Conservation (phyloP, 495 filamentous ascomycete species). For the Aspergillus sparsus region DNA sequence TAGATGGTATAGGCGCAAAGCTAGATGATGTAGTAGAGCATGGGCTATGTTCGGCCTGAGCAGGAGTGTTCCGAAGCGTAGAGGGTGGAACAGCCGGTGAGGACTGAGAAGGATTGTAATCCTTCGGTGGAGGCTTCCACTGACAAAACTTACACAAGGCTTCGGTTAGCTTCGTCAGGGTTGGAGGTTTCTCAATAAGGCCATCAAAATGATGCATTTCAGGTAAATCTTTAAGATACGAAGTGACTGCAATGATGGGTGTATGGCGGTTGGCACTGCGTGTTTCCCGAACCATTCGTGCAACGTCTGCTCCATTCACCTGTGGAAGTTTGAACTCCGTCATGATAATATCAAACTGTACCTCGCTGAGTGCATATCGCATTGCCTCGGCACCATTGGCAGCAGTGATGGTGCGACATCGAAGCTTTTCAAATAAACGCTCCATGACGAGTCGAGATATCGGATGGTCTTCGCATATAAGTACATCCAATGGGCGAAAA, state of each 20-base stretch:
- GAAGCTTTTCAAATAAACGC: constrained; percentile 88
- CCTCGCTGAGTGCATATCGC: constrained; percentile 88
- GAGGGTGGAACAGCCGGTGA: constrained; percentile 57
- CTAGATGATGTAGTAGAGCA: constrained; percentile 77
- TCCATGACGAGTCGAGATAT: constrained; percentile 98
- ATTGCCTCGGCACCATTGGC: constrained; percentile 86
- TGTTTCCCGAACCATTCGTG: constrained; percentile 94
- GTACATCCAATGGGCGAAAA: constrained; percentile 88
- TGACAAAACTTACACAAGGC: constrained; percentile 82
- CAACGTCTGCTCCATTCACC: constrained; percentile 91
- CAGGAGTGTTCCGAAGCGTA: constrained; percentile 59
- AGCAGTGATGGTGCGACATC: constrained; percentile 92
- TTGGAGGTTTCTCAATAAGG: constrained; percentile 94
- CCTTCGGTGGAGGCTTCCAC: constrained; percentile 78
- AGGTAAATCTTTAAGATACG: constrained; percentile 93
- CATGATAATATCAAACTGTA: constrained; percentile 94
- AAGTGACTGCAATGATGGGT: constrained; percentile 94
- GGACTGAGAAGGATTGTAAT: constrained; percentile 36
- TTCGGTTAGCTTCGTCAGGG: constrained; percentile 81
- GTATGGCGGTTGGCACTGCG: constrained; percentile 93
- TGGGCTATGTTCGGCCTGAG: constrained; percentile 74
- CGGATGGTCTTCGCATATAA: constrained; percentile 97
- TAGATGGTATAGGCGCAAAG: constrained; percentile 66
- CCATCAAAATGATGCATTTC: constrained; percentile 93
- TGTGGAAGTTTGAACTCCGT: constrained; percentile 95